Evolutionary conservation across 192 early-diverging fungal genomes (phyloP).

Genomic region (Helicostylum pulchrum): DNA sequence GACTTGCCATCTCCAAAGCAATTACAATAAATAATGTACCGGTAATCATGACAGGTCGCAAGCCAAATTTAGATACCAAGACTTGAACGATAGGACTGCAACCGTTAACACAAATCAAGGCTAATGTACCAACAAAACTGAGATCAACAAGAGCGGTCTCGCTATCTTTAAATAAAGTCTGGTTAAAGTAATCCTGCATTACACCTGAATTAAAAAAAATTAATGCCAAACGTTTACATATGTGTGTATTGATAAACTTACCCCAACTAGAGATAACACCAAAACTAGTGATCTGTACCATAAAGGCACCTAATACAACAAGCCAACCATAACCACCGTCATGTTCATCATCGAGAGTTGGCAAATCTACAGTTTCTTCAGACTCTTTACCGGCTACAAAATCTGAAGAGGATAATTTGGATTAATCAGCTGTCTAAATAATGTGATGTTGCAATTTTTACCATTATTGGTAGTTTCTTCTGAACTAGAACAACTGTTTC

Average conservation of each 20-base stretch:
- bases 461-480: too few relatives aligned
- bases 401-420: too few relatives aligned
- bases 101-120: slow-evolving; percentile 9
- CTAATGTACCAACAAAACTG: slow-evolving; percentile 28
- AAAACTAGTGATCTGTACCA: slow-evolving; percentile 31
- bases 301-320: slow-evolving; percentile 39
- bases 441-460: too few relatives aligned
- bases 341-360: slow-evolving; percentile 7
- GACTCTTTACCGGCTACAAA: too few relatives aligned
- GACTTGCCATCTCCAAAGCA: slow-evolving; percentile 23
- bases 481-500: too few relatives aligned
- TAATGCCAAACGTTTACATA: not conserved
- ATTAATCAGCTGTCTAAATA: too few relatives aligned
- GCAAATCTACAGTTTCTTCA: too few relatives aligned
- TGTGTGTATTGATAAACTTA: not conserved
- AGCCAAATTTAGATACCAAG: slow-evolving; percentile 12
- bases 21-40: slow-evolving; percentile 15
- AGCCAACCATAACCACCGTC: slow-evolving; percentile 44
- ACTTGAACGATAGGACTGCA: slow-evolving; percentile 26
- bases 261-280: slow-evolving; percentile 10
- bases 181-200: slow-evolving; percentile 33
- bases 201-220: slow-evolving; percentile 19
- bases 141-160: slow-evolving; percentile 18
- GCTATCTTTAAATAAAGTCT: slow-evolving; percentile 20
- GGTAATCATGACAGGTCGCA: slow-evolving; percentile 11